Evolutionary conservation across 768 basidiomycete species (phyloP).

Genomic region (Leucogyrophana mollusca): DNA sequence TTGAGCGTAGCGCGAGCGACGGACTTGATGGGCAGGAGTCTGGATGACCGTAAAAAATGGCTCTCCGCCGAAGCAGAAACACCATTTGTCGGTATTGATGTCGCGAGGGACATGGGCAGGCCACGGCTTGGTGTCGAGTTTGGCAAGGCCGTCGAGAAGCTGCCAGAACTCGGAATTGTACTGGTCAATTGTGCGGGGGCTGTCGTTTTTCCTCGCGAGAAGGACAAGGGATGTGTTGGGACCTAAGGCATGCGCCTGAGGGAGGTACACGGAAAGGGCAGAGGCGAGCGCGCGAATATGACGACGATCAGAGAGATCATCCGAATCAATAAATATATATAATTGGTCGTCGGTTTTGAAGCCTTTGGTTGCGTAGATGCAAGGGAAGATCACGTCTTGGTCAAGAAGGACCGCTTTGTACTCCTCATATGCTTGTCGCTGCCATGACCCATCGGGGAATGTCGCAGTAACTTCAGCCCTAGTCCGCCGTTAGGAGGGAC

Average conservation of each 20-base stretch:
- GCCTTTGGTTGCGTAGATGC: slow-evolving; percentile 20
- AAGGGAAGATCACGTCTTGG: slow-evolving; percentile 18
- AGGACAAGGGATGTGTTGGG: slow-evolving; percentile 19
- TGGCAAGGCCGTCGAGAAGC: slow-evolving; percentile 17
- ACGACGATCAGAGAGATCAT: slow-evolving; percentile 18
- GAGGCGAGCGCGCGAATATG: slow-evolving; percentile 17
- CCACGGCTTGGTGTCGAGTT: slow-evolving; percentile 15
- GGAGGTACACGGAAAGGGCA: slow-evolving; percentile 13
- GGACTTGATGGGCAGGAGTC: slow-evolving; percentile 20
- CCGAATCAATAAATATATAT: slow-evolving; percentile 21
- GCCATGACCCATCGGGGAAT: slow-evolving; percentile 16
- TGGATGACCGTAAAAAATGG: slow-evolving; percentile 19
- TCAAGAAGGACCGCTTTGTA: slow-evolving; percentile 19
- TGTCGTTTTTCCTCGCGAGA: slow-evolving; percentile 12
- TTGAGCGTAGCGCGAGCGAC: slow-evolving; percentile 16
- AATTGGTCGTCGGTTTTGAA: slow-evolving; percentile 19
- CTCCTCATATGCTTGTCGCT: slow-evolving; percentile 15
- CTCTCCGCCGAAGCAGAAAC: slow-evolving; percentile 20
- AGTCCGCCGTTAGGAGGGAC: background rate
- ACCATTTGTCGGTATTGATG: slow-evolving; percentile 20
- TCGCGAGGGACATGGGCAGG: slow-evolving; percentile 13
- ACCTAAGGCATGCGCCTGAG: slow-evolving; percentile 14
- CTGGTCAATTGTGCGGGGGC: slow-evolving; percentile 13
- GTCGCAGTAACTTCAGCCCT: slow-evolving; percentile 14
- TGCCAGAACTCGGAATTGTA: slow-evolving; percentile 19